These are phyloP conservation scores for Coprinopsis sp. DNA, from an alignment of 768 basidiomycete species.

Conservation along the genomic window DNA sequence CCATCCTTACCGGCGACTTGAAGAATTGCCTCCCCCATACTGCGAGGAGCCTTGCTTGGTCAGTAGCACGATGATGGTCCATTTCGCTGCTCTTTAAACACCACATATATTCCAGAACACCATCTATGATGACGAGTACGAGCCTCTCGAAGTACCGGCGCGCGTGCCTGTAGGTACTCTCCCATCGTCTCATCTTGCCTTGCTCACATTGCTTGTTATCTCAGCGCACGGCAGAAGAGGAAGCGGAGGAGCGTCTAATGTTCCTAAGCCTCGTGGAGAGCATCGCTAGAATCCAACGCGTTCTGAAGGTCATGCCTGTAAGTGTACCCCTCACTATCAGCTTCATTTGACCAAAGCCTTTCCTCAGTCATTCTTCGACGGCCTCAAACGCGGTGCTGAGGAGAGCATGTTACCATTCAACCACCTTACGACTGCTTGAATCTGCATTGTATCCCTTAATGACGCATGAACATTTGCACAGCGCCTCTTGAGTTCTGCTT, in stretches of 20 bases:
- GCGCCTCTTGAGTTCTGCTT: no score
- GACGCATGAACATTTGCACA: no score
- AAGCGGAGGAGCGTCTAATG: neutral
- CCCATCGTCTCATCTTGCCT: neutral
- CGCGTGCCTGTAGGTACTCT: neutral
- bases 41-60: neutral
- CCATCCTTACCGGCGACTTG: slow-evolving; percentile 6
- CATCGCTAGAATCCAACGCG: slow-evolving; percentile 2
- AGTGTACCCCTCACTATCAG: neutral
- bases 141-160: slow-evolving; percentile 16
- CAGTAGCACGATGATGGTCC: neutral
- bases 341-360: neutral
- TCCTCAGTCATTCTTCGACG: slow-evolving; percentile 1
- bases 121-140: slow-evolving; percentile 20
- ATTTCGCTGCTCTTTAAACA: neutral
- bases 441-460: neutral
- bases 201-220: neutral
- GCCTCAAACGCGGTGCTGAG: neutral
- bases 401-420: neutral
- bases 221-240: neutral
- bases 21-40: neutral
- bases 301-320: slow-evolving; percentile 9
- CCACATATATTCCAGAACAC: slow-evolving; percentile 18
- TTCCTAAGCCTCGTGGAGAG: neutral
- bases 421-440: neutral